These are phyloP conservation scores for Saccharomycopsis javanensis DNA, from an alignment of 805 yeast genomes.

Conservation along the genomic window DNA sequence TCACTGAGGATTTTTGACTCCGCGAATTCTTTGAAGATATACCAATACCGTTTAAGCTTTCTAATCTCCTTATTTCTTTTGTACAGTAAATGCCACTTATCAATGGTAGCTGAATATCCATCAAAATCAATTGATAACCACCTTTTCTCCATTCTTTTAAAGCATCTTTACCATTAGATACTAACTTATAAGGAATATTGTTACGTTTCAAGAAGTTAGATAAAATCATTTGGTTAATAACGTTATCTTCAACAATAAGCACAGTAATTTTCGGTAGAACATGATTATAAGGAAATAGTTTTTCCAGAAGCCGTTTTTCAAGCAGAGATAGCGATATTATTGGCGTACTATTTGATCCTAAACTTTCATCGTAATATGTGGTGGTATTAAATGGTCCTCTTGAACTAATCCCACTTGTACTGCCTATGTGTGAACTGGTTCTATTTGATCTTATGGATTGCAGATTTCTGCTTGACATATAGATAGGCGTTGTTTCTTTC, in stretches of 20 bases:
- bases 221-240: conserved; percentile 84
- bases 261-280: conserved; percentile 87
- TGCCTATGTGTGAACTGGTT: not conserved
- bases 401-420: not conserved
- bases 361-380: not conserved
- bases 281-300: conserved; percentile 27
- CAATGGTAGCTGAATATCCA: conserved; percentile 96
- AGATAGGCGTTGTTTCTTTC: not conserved
- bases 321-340: not conserved
- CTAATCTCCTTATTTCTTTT: conserved; percentile 79
- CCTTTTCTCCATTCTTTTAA: conserved; percentile 90
- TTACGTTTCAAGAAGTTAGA: conserved; percentile 82
- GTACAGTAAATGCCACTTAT: conserved; percentile 95
- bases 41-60: conserved; percentile 72
- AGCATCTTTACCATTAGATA: conserved; percentile 92
- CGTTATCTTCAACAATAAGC: conserved; percentile 90
- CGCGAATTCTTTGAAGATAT: not conserved
- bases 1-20: not conserved
- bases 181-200: conserved; percentile 73
- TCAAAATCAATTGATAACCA: conserved; percentile 85
- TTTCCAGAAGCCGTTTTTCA: conserved; percentile 13
- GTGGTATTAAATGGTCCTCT: not conserved
- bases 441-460: not conserved
- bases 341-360: not conserved
- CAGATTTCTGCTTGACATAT: not conserved